phyloP scores from a whole-genome alignment of 202 grass and related monocot species.

The Tripidium arundinaceum region DNA sequence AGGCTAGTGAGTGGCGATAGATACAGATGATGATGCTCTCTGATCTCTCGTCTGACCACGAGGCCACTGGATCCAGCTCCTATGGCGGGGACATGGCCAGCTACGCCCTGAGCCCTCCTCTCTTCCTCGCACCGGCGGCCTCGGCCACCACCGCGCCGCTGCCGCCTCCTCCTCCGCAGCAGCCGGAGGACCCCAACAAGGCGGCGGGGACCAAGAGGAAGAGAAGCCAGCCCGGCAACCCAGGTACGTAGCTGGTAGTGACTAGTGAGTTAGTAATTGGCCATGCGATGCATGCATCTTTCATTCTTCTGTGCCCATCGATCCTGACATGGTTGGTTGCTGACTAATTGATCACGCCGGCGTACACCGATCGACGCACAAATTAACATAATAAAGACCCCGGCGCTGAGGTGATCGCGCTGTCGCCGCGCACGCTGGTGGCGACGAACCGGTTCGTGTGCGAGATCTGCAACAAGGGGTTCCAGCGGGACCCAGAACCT shows the following conservation, averaged over 20 bases:
- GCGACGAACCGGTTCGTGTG: conserved; percentile 82
- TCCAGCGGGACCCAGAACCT: conserved; percentile 94
- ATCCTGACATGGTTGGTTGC: too few relatives aligned
- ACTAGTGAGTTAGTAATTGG: background rate
- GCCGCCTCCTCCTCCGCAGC: background rate
- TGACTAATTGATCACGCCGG: too few relatives aligned
- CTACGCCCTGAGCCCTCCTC: conserved; percentile 35
- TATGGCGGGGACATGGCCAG: conserved; percentile 22
- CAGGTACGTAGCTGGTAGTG: conserved; percentile 70
- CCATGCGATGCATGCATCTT: background rate
- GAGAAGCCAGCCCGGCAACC: conserved; percentile 88
- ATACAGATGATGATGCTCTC: conserved; percentile 32
- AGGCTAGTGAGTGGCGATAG: background rate
- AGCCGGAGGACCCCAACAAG: conserved; percentile 15
- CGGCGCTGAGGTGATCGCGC: conserved; percentile 80
- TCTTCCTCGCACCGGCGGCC: conserved; percentile 23
- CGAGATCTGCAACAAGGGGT: conserved; percentile 89
- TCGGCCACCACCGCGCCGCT: background rate
- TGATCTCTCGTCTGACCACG: conserved; percentile 46
- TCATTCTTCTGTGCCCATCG: background rate
- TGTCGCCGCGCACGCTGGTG: conserved; percentile 73
- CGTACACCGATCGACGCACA: too few relatives aligned
- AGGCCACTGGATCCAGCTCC: conserved; percentile 56
- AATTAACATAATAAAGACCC: conserved; percentile 43
- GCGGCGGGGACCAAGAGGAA: conserved; percentile 63